phyloP scores from a whole-genome alignment of 768 basidiomycete species.

The Russula olivacea region DNA sequence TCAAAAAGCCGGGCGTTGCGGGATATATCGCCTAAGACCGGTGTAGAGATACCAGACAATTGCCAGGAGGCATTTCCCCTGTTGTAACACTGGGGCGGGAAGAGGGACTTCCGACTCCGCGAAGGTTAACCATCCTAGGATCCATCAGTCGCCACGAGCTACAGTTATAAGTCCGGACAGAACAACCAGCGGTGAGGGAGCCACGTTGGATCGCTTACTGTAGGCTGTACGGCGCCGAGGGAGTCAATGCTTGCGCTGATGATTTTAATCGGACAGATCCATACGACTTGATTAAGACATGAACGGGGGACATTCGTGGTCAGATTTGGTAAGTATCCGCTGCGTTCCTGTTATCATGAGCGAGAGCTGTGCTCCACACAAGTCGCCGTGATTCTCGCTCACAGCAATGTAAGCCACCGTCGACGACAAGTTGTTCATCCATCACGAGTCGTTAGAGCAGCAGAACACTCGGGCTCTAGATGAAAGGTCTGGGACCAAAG shows the following conservation, averaged over 20 bases:
- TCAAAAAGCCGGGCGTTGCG: constrained; percentile 14
- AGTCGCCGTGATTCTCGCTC: not conserved
- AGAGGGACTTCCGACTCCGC: constrained; percentile 4
- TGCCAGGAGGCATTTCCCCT: not conserved
- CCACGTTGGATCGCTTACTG: constrained; percentile 9
- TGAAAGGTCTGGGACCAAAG: not conserved
- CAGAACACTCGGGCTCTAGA: not conserved
- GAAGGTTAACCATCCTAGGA: constrained; percentile 10
- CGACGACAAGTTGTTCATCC: not conserved
- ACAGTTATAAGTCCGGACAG: constrained; percentile 12
- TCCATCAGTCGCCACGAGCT: constrained; percentile 1
- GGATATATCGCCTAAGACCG: constrained; percentile 2
- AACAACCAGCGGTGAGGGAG: constrained; percentile 15
- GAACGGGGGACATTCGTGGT: not conserved
- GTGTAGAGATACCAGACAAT: not conserved
- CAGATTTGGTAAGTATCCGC: not conserved
- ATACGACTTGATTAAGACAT: not conserved
- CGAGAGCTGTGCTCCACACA: not conserved
- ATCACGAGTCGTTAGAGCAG: not conserved
- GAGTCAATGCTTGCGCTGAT: not conserved
- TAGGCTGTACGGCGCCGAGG: constrained; percentile 21
- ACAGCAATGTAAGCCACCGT: not conserved
- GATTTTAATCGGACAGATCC: constrained; percentile 4
- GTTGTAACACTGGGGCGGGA: constrained; percentile 1
- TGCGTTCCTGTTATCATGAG: not conserved